Base-by-base conservation (phyloP, 2,329 filamentous ascomycete genomes). In the Calcarisporium arbuscula region DNA sequence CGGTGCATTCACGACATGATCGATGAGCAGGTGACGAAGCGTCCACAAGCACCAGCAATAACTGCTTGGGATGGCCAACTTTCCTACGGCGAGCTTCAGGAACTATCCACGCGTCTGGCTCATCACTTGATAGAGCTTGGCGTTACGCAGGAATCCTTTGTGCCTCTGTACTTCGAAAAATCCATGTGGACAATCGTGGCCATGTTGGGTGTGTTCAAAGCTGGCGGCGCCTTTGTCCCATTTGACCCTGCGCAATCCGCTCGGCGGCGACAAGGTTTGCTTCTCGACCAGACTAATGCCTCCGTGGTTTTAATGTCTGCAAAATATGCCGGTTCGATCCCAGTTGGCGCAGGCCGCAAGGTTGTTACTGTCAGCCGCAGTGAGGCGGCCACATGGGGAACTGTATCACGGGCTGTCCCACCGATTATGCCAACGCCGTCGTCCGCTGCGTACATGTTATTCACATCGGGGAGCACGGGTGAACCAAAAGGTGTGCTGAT, bases 61-160 rank as follows among this genome's bases (percentile, higher is more conserved):
- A 46, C 44, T 30, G 48, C 55, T 1, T 57, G 55, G 54, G 55
- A 58, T 6, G 54, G 52, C 9, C 38, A 52, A 10, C 40, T 56
- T 5, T 54, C 51, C 2, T 57, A 56, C 27, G 34, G 35, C 2
- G 43, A 57, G 10, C 34, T 58, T 1, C 42, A 50, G 2, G 8
- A 32, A 11, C 10, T 32, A 6, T 21, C 30, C 16, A 12, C 30
- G 15, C 25, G 26, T 6, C 27, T 35, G 12, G 33, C 33, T 7
- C 10, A 12, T 12, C 14, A 30, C 14, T 20, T 35, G 7, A 18
- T 12, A 7, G 14, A 11, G 12, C 19, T 23, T 23, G 33, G 33
- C 8, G 33, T 35, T 8, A 20, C 14, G 5, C 22, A 21, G 14
- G 31, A 34, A 9, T 9, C 15, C 8, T 8, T 12, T 6, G 31